Evolutionary conservation across 2,329 filamentous ascomycete genomes (phyloP).

Genomic region (Trichoderma koningii): DNA sequence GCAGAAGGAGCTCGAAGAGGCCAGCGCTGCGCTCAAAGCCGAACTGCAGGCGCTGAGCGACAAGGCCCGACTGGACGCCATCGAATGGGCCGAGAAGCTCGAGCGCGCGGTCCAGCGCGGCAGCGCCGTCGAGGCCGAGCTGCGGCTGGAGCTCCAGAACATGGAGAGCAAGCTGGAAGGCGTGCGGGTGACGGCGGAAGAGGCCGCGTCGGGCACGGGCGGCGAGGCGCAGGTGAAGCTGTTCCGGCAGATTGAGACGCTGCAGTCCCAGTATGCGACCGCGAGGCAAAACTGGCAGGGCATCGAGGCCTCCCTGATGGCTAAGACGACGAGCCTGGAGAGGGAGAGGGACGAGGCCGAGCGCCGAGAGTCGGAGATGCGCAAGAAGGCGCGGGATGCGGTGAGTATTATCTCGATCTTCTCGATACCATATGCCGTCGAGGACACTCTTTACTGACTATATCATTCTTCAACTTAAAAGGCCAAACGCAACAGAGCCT

Average conservation of each 20-base stretch:
- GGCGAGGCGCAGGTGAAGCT: constrained; percentile 88
- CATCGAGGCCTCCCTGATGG: constrained; percentile 82
- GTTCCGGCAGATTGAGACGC: constrained; percentile 87
- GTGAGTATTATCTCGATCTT: constrained; percentile 52
- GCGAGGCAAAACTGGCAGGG: constrained; percentile 98
- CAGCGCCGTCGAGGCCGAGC: constrained; percentile 69
- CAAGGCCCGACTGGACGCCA: constrained; percentile 67
- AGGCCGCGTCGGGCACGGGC: constrained; percentile 78
- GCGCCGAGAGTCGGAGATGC: constrained; percentile 80
- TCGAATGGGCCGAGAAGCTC: constrained; percentile 71
- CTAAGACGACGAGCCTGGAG: constrained; percentile 75
- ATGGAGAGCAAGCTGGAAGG: constrained; percentile 90
- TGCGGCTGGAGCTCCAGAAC: constrained; percentile 73
- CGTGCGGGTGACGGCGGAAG: constrained; percentile 81
- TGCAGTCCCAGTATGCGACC: constrained; percentile 92
- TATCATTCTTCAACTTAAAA: constrained; percentile 37
- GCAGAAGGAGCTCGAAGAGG: constrained; percentile 57
- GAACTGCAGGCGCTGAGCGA: constrained; percentile 78
- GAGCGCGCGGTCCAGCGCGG: constrained; percentile 72
- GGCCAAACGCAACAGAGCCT: constrained; percentile 63
- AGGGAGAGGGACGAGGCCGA: constrained; percentile 87
- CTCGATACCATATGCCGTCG: not conserved
- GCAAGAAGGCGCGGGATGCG: constrained; percentile 85
- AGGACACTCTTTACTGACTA: not conserved
- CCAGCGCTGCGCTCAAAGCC: constrained; percentile 66